phyloP scores from a whole-genome alignment of 2,329 filamentous ascomycete species.

The Arachnomyces sp. region DNA sequence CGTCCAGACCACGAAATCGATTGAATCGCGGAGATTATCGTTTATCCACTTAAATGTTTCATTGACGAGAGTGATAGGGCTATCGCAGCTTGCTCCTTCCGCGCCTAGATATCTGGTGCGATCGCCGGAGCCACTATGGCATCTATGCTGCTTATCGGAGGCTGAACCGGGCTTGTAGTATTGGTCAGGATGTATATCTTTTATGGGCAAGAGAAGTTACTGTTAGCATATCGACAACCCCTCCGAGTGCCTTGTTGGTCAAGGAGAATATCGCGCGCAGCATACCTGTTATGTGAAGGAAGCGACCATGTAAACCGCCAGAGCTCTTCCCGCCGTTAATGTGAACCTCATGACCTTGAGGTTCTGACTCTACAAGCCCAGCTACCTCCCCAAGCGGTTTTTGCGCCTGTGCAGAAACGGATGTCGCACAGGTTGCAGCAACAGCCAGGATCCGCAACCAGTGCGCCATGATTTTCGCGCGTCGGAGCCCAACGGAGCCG shows the following conservation, averaged over 20 bases:
- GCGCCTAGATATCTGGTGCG: slow-evolving; percentile 71
- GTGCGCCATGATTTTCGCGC: slow-evolving; percentile 1
- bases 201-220: not conserved
- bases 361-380: not conserved
- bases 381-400: not conserved
- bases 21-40: slow-evolving; percentile 63
- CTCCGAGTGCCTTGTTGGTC: slow-evolving; percentile 13
- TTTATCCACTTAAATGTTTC: slow-evolving; percentile 86
- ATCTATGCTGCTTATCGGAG: slow-evolving; percentile 60
- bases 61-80: slow-evolving; percentile 71
- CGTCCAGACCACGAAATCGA: slow-evolving; percentile 92
- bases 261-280: slow-evolving; percentile 11
- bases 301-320: slow-evolving; percentile 56
- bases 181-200: slow-evolving; percentile 86
- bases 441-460: not conserved
- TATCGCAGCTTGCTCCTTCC: slow-evolving; percentile 82
- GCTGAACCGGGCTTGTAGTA: slow-evolving; percentile 76
- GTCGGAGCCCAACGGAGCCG: slow-evolving; percentile 1
- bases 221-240: slow-evolving; percentile 5
- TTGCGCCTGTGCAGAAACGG: slow-evolving; percentile 1
- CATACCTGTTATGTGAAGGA: slow-evolving; percentile 80
- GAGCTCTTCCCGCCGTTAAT: not conserved
- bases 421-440: slow-evolving; percentile 1
- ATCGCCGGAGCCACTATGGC: slow-evolving; percentile 69
- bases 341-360: no score